These are phyloP conservation scores for Daucus carota DNA, from an alignment of 129 eudicot species.

Conservation along the genomic window DH1_v3.0 NC_030387.2:24197001-24197500, in stretches of 20 bases:
- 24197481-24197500: background rate
- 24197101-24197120: background rate
- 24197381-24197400: background rate
- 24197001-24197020: background rate
- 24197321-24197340: slow-evolving; percentile 70
- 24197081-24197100: background rate
- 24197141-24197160: no score
- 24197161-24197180: no score
- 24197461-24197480: background rate
- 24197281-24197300: slow-evolving; percentile 27
- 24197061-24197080: background rate
- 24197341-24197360: slow-evolving; percentile 72
- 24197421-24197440: background rate
- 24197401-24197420: background rate
- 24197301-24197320: slow-evolving; percentile 47
- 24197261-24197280: slow-evolving; percentile 32
- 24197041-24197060: background rate
- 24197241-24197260: background rate
- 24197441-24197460: background rate
- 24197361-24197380: background rate
- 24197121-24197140: background rate
- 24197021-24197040: background rate
- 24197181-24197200: no score
- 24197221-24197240: background rate
- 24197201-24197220: background rate